These are phyloP conservation scores for Cymbopogon citratus DNA, from an alignment of 176 grass and related monocot genomes.

Conservation along the genomic window DNA sequence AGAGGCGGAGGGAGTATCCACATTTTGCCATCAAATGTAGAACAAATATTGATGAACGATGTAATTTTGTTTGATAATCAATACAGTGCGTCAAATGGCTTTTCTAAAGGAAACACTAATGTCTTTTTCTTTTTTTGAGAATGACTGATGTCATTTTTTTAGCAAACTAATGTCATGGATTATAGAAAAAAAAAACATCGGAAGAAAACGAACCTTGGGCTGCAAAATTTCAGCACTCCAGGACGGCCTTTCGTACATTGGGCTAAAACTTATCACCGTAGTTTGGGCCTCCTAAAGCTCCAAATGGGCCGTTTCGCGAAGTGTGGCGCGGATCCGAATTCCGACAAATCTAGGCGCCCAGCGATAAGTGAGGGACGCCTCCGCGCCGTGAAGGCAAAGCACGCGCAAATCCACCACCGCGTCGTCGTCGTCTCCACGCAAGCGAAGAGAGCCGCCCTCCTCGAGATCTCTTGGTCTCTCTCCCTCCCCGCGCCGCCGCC, in stretches of 20 bases:
- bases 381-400: not conserved
- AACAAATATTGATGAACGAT: no score
- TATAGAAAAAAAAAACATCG: not conserved
- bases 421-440: not conserved
- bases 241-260: not conserved
- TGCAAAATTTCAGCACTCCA: not conserved
- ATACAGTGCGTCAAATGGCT: no score
- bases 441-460: not conserved
- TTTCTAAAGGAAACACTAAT: no score
- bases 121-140: no score
- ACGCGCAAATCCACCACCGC: conserved; percentile 17
- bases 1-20: no score
- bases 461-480: not conserved
- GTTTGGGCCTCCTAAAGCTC: not conserved
- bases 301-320: not conserved
- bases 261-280: not conserved
- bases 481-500: conserved; percentile 10
- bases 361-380: not conserved
- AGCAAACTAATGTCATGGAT: not conserved
- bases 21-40: not conserved
- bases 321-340: not conserved
- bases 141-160: no score
- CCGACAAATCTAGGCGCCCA: not conserved
- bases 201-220: not conserved
- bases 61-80: no score